Conservation (phyloP, 441 rosid genomes). For the Gossypium gossypioides region DNA sequence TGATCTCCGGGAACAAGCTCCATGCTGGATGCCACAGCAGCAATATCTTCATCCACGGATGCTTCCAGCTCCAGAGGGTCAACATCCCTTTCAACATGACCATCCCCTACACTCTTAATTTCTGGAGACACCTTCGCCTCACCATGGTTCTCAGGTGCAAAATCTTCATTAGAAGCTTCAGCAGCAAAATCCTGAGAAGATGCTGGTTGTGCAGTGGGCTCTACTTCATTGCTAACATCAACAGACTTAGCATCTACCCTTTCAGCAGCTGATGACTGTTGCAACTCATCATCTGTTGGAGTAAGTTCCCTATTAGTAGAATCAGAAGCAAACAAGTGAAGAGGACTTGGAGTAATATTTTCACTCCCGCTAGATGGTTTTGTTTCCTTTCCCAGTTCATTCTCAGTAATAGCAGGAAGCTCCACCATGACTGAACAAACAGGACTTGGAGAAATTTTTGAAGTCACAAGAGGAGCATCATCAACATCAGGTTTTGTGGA, state of each 20-base stretch:
- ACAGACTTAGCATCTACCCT: slow-evolving; percentile 14
- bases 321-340: slow-evolving; percentile 15
- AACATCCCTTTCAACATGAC: background rate
- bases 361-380: background rate
- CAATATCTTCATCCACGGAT: slow-evolving; percentile 9
- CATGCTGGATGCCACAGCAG: slow-evolving; percentile 14
- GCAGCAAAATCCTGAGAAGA: slow-evolving; percentile 9
- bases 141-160: slow-evolving; percentile 15
- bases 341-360: background rate
- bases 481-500: slow-evolving; percentile 7
- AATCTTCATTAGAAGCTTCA: slow-evolving; percentile 5
- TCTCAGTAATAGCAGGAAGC: background rate
- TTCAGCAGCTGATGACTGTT: slow-evolving; percentile 11
- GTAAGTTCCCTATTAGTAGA: slow-evolving; percentile 11
- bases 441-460: background rate
- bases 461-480: background rate
- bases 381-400: background rate
- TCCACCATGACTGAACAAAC: slow-evolving; percentile 9
- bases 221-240: slow-evolving; percentile 14
- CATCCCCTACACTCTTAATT: background rate
- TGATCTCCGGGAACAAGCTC: slow-evolving; percentile 14
- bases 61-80: slow-evolving; percentile 7
- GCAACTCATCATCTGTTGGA: slow-evolving; percentile 16
- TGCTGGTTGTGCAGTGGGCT: slow-evolving; percentile 12
- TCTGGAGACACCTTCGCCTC: slow-evolving; percentile 11